A percentile compares a stretch with the other conserved stretches of the same genome.
Conservation (phyloP, 1,284 basidiomycete genomes). For the Melampsora occidentalis region DNA sequence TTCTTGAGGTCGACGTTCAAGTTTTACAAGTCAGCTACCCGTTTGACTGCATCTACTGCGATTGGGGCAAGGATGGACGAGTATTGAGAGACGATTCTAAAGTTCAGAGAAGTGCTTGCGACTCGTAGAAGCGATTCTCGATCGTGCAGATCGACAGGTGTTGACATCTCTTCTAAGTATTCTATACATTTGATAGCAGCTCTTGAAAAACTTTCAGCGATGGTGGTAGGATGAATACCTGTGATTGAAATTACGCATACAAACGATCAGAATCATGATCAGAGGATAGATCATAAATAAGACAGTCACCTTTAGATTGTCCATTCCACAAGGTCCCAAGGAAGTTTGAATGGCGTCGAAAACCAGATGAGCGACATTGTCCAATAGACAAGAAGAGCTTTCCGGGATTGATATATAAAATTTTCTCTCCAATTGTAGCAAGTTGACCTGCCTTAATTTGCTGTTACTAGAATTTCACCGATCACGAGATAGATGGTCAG, state of each 20-base stretch:
- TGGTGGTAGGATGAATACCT: slow-evolving; percentile 92
- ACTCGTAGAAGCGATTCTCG: slow-evolving; percentile 81
- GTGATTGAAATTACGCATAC: not conserved
- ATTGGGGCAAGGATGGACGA: slow-evolving; percentile 95
- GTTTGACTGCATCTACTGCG: slow-evolving; percentile 91
- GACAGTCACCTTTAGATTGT: slow-evolving; percentile 57
- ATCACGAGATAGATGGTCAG: not conserved
- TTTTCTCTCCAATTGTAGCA: slow-evolving; percentile 23
- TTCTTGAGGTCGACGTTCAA: slow-evolving; percentile 95
- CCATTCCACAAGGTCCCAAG: slow-evolving; percentile 96
- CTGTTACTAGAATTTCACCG: slow-evolving; percentile 21
- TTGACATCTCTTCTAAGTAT: slow-evolving; percentile 86
- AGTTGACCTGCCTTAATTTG: slow-evolving; percentile 44
- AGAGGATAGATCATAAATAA: not conserved
- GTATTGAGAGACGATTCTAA: slow-evolving; percentile 99
- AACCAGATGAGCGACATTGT: slow-evolving; percentile 59
- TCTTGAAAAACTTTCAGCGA: slow-evolving; percentile 91
- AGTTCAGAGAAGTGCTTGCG: slow-evolving; percentile 92
- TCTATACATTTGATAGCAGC: slow-evolving; percentile 92
- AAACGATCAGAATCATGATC: not conserved
- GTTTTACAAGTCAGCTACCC: slow-evolving; percentile 70
- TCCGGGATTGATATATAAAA: not conserved
- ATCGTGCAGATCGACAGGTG: slow-evolving; percentile 87
- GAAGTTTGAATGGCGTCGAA: slow-evolving; percentile 96
- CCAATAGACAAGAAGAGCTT: too few relatives aligned